Evolutionary conservation across 208 protist genomes (phyloP), one percentile per base, ranked within the genome.

Genomic region (Sergeia podlipaevii): DNA sequence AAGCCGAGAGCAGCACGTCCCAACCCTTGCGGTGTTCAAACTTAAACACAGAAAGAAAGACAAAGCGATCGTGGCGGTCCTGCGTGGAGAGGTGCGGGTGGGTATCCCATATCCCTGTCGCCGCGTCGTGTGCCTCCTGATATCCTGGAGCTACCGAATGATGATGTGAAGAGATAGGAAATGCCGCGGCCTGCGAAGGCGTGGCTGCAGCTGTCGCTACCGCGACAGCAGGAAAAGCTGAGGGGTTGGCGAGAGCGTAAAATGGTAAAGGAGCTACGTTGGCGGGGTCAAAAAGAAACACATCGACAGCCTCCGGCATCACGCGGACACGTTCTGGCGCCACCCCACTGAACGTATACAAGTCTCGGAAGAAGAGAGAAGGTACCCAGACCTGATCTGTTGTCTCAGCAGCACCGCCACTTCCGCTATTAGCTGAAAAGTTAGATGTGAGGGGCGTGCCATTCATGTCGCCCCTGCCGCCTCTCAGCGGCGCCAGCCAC

Each of bases 41-140:
- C 61, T 87, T 90, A 48, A 90, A 83, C 21, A 72, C 66, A 1
- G 65, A 49, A n/a, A 87, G 64, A 48, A 90, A 87, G 6, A 70
- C 43, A 55, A 70, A 80, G 30, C 65, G 60, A 21, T 27, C 18
- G 15, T 53, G 7, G 17, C 58, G 54, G 28, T 66, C 43, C 36
- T 32, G 53, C 18, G 45, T 29, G 8, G 59, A 38, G 36, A 78
- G 55, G 1, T 55, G 11, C 4, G 71, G 71, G 36, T 38, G 23
- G 45, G 50, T 75, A 36, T 72, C 65, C 48, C 52, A 65, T 13
- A 0, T 20, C 15, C n/a, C 21, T 8, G n/a, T 8, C 8, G 11
- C 41, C 10, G 41, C 41, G 11, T 10, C n/a, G 21, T 11, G n/a
- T 7, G 7, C 41, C 18, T 8, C 29, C 2, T 2, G 18, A 20